phyloP scores from a whole-genome alignment of 1,284 basidiomycete genomes.

The Melampsora americana region DNA sequence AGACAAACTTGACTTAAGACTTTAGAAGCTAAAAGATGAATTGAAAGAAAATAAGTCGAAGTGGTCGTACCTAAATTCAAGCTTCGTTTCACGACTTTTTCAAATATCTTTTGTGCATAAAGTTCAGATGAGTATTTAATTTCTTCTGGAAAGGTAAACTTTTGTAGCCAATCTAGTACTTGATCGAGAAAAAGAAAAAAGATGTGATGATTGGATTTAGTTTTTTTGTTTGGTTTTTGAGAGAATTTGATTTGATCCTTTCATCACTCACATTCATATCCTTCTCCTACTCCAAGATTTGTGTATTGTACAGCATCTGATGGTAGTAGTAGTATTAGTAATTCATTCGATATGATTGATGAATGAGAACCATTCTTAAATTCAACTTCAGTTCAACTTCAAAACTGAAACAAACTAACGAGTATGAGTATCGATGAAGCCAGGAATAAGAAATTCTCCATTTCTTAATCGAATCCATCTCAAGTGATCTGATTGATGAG shows the following conservation, averaged over 20 bases:
- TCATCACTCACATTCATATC: conserved; percentile 48
- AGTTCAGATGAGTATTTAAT: conserved; percentile 49
- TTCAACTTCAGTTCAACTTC: no score
- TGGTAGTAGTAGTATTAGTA: no score
- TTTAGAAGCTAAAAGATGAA: conserved; percentile 78
- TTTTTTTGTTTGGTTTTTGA: conserved; percentile 44
- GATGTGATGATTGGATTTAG: no score
- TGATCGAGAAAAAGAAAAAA: no score
- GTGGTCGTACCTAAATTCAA: conserved; percentile 83
- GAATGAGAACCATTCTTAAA: neutral
- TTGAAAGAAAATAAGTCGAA: conserved; percentile 82
- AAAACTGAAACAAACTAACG: conserved; percentile 15
- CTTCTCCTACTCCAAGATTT: conserved; percentile 52
- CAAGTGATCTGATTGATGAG: neutral
- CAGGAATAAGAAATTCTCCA: conserved; percentile 52
- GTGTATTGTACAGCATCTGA: conserved; percentile 46
- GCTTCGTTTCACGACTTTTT: conserved; percentile 68
- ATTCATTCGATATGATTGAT: neutral
- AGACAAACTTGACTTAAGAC: conserved; percentile 73
- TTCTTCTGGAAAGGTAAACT: conserved; percentile 54
- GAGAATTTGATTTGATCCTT: no score
- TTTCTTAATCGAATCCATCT: conserved; percentile 47
- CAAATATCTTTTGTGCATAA: conserved; percentile 66
- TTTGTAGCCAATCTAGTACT: conserved; percentile 53
- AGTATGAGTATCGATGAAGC: conserved; percentile 54